Base-by-base conservation (phyloP, 1,139 yeast genomes). In the Kluyveromyces marxianus region DNA sequence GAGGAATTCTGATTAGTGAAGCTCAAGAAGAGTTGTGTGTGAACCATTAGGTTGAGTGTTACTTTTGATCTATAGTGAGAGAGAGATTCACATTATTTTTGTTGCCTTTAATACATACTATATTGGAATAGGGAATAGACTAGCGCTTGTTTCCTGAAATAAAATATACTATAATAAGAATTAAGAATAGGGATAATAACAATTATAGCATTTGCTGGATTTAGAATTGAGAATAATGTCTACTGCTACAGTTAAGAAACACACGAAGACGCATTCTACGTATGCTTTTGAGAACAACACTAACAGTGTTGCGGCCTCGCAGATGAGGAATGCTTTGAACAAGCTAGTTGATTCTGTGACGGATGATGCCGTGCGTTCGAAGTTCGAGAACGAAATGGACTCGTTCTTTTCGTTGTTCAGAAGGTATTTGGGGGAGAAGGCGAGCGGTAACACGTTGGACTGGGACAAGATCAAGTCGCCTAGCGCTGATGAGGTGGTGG, bases 401-500 rank as follows among this genome's bases (percentile, higher is more conserved):
- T 81, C 89, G 41, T 92, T 92, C 68, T 92, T 92, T 66, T 83
- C 95, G 32, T 76, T 92, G 50, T 92, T 89, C 73, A 84, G 97
- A 74, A 81, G 98, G 63, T 92, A 92, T 63, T 73, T 94, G 54
- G 70, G 85, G 38, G 96, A 89, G 66, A 88, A 89, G 69, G 95
- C 97, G 34, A 76, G 89, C 45, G 95, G 92, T 34, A 54, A 48
- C 35, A 76, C 90, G 39, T 72, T 90, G 59, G 94, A 87, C 54
- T 92, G 98, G 98, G 98, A 92, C 48, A 83, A 86, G 67, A 92
- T 92, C 69, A 83, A 86, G 68, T 89, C 97, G 5, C 98, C 98
- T 41, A 70, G 70, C 39, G 78, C 83, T 24, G 87, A 83, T 57
- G 97, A 94, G 70, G 98, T 94, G 50, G 92, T 89, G 48, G 82